Percentiles rank a stretch among this genome's conserved stretches.
phyloP scores from a whole-genome alignment of 768 basidiomycete genomes.

The Russula griseocarnosa region DNA sequence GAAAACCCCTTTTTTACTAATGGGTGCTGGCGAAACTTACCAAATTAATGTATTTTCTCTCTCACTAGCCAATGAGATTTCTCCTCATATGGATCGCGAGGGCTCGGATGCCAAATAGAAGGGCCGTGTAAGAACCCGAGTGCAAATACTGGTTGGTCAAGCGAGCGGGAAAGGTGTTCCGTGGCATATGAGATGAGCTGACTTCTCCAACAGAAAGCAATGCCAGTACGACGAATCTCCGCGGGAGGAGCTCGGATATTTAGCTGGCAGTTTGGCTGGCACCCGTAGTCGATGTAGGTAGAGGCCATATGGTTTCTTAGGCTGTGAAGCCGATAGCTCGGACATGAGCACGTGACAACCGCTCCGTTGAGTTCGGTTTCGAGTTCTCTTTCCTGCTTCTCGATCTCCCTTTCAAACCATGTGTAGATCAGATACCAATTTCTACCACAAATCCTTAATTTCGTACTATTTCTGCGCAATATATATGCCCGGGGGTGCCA shows the following conservation, averaged over 20 bases:
- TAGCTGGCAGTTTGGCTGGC: neutral
- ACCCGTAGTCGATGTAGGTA: neutral
- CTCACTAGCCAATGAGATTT: too few relatives aligned
- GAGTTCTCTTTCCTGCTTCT: too few relatives aligned
- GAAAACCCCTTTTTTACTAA: too few relatives aligned
- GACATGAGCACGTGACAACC: too few relatives aligned
- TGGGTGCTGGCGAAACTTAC: too few relatives aligned
- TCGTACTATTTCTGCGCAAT: neutral
- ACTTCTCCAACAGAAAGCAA: neutral
- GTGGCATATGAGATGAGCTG: neutral
- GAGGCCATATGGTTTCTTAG: neutral
- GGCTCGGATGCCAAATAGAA: neutral
- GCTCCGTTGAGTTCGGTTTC: too few relatives aligned
- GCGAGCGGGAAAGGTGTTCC: neutral
- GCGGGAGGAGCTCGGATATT: neutral
- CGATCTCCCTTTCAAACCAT: too few relatives aligned
- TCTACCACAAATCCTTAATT: neutral
- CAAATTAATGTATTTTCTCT: too few relatives aligned
- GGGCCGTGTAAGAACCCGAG: neutral
- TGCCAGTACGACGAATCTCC: neutral
- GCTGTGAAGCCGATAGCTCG: neutral
- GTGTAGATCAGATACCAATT: neutral
- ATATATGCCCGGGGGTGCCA: neutral
- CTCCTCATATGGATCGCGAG: neutral
- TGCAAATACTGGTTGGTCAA: neutral